Conservation (phyloP, 1,284 basidiomycete species). For the Fomitopsis schrenkii region DNA sequence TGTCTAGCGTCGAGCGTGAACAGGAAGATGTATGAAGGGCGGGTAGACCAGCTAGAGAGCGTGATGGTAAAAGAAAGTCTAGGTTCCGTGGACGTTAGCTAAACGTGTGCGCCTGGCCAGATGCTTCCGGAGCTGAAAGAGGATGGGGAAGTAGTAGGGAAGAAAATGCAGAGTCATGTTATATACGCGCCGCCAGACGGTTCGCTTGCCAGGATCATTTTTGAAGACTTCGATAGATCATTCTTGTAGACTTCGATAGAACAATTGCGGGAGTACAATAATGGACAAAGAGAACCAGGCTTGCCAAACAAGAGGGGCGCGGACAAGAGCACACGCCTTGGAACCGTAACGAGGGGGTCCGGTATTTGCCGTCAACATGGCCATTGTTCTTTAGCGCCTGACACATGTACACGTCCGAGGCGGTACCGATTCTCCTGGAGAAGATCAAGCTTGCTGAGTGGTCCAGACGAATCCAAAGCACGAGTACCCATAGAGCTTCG, state of each 20-base stretch:
- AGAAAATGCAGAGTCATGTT: neutral
- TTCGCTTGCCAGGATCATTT: neutral
- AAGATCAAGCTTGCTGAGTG: neutral
- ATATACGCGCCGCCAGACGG: neutral
- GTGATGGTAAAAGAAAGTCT: conserved; percentile 3
- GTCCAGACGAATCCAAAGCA: neutral
- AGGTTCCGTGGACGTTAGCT: neutral
- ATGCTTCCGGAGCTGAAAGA: conserved; percentile 19
- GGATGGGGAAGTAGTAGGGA: neutral
- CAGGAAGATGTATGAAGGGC: neutral
- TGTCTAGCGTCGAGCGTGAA: conserved; percentile 15
- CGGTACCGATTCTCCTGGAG: neutral
- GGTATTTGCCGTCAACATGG: conserved; percentile 28
- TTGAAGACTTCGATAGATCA: conserved; percentile 2
- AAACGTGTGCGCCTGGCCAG: conserved; percentile 12
- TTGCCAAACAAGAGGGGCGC: conserved; percentile 6
- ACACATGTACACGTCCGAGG: conserved; percentile 29
- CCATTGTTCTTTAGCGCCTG: conserved; percentile 44
- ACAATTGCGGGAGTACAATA: conserved; percentile 18
- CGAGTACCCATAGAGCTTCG: too few species aligned
- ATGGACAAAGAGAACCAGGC: neutral
- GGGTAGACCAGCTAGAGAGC: conserved; percentile 10
- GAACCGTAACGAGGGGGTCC: conserved; percentile 13
- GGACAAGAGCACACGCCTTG: conserved; percentile 3
- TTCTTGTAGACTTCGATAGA: conserved; percentile 1